phyloP scores from a whole-genome alignment of 2,329 filamentous ascomycete species.

The Aphanocladium album region DNA sequence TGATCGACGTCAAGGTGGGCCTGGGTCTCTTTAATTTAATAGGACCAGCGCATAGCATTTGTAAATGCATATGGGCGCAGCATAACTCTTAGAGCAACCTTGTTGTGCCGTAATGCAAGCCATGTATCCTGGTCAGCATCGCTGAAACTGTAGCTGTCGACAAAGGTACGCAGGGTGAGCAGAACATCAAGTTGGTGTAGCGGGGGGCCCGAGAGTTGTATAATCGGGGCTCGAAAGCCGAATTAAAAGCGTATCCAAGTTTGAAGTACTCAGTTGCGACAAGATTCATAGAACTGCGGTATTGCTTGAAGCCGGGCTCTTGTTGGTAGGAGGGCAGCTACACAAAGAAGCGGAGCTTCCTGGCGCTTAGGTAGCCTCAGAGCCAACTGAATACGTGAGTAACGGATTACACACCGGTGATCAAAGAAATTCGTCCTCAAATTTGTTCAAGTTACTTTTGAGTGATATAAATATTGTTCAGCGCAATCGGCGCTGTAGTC shows the following conservation, averaged over 20 bases:
- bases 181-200: background rate
- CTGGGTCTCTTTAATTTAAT: background rate
- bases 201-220: background rate
- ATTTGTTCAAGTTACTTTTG: background rate
- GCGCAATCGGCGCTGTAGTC: background rate
- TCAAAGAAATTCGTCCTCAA: background rate
- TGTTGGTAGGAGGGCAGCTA: background rate
- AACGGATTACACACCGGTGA: background rate
- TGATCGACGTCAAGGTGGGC: background rate
- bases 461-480: background rate
- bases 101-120: slow-evolving; percentile 1
- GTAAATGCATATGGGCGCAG: background rate
- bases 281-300: no score
- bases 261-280: no score
- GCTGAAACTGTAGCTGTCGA: background rate
- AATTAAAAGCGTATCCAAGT: background rate
- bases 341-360: background rate
- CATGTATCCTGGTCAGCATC: background rate
- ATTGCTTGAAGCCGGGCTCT: background rate
- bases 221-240: background rate
- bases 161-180: slow-evolving; percentile 2
- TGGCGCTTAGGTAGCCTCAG: background rate
- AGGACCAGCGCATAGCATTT: slow-evolving; percentile 9
- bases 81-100: background rate
- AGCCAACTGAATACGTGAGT: background rate